A percentile compares a stretch with the other conserved stretches of the same genome.
Evolutionary conservation across 306 rosid genomes (phyloP).

Genomic region (Acacia confusa): DNA sequence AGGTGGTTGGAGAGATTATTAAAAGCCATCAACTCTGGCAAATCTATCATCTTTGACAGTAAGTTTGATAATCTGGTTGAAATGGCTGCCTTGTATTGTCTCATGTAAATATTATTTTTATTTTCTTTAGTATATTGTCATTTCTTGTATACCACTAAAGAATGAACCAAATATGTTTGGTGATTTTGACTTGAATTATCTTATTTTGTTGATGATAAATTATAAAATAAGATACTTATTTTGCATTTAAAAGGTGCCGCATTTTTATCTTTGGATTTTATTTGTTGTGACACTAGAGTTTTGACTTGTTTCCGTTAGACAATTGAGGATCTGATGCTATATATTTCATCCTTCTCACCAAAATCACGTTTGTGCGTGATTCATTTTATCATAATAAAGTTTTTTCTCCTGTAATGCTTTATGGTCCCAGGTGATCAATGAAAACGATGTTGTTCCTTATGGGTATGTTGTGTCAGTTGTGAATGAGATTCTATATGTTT

Average conservation of each 20-base stretch:
- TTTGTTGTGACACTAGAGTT: background rate
- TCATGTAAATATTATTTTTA: conserved; percentile 11
- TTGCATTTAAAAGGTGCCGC: background rate
- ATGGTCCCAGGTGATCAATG: conserved; percentile 41
- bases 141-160: background rate
- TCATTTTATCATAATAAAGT: too few species aligned
- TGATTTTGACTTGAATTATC: background rate
- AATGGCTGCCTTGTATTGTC: conserved; percentile 19
- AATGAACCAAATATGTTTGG: background rate
- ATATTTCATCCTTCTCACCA: background rate
- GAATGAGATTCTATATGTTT: conserved; percentile 47
- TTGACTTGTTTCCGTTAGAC: background rate
- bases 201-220: background rate
- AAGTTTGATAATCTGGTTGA: conserved; percentile 25
- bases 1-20: conserved; percentile 34
- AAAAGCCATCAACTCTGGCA: conserved; percentile 49
- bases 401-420: conserved; percentile 17
- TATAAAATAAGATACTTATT: background rate
- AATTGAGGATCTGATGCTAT: background rate
- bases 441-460: conserved; percentile 35
- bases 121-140: background rate
- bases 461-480: conserved; percentile 43
- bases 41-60: conserved; percentile 59
- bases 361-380: too few species aligned
- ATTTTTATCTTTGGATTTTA: background rate